phyloP scores from a whole-genome alignment of 1,284 basidiomycete species.

The Cutaneotrichosporon cutaneum region DNA sequence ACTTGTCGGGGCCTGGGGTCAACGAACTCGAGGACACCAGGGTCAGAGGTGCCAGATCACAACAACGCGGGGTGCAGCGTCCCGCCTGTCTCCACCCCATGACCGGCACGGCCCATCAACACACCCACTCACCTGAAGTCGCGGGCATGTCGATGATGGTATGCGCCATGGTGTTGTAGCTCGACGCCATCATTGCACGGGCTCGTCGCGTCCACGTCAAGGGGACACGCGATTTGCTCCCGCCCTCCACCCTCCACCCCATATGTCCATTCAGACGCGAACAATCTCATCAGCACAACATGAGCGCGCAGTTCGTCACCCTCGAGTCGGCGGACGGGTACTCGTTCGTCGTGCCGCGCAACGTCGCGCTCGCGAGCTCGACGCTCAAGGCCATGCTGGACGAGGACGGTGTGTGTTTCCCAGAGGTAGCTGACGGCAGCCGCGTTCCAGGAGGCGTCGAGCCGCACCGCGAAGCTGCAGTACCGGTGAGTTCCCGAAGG shows the following conservation, averaged over 20 bases:
- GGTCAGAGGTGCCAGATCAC: no score
- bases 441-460: conserved; percentile 53
- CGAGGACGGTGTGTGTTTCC: conserved; percentile 43
- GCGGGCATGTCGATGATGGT: conserved; percentile 13
- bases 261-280: no score
- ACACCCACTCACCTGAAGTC: conserved; percentile 6
- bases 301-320: conserved; percentile 42
- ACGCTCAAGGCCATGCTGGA: conserved; percentile 51
- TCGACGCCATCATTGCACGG: background rate
- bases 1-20: conserved; percentile 57
- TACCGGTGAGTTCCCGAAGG: conserved; percentile 43
- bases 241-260: background rate
- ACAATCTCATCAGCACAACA: background rate
- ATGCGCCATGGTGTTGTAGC: background rate
- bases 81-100: no score
- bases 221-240: background rate
- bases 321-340: conserved; percentile 51
- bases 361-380: conserved; percentile 48
- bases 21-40: background rate
- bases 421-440: conserved; percentile 27
- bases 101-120: no score
- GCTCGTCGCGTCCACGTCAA: background rate
- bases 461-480: conserved; percentile 49
- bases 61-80: no score
- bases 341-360: conserved; percentile 48